Base-by-base conservation (phyloP, 306 rosid genomes). In the Dryas alaskensis region DNA sequence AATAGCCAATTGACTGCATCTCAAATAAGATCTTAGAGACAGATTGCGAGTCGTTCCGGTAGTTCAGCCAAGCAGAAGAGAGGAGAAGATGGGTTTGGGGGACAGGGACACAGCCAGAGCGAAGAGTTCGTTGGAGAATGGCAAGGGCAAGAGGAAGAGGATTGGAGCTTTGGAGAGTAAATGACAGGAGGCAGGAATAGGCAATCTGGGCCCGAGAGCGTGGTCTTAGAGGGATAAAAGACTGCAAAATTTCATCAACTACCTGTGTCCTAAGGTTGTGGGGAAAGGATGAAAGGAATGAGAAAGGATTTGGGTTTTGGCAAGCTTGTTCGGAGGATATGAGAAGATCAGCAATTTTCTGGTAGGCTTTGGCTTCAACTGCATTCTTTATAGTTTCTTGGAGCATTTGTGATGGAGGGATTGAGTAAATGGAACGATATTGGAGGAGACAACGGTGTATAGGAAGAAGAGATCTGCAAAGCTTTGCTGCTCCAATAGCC, bases 221-320 rank as follows among this genome's bases (percentile, higher is more conserved):
- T 27, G 94, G 92, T 74, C 92, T 87, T 27, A 89, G 42, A 74
- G 83, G 81, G 48, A 92, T 79, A 69, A 89, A 86, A 61, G 93
- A 87, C 78, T 87, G 97, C 81, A 90, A 72, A 52, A 92, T 87
- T 76, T 85, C 86, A 86, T 93, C 98, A 78, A 91, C 78, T 39
- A 85, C 73, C 66, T 84, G 84, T 10, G 77, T 77, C 76, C 86
- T 88, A 65, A 67, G 4, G 73, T 52, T 82, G 46, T 27, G 76
- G 40, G 97, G 81, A 80, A 81, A 81, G 63, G 81, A 77, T 25
- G 93, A 87, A 61, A 91, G 85, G 80, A 86, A 86, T 3, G 87
- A 84, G 67, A 93, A 89, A 72, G 97, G 96, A 80, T 86, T 93
- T 19, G 86, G 87, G 74, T 65, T 85, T 76, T 75, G 83, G 81